Percentiles rank a stretch among this genome's conserved stretches.
These are phyloP conservation scores for Auriculariales sp. DNA, from an alignment of 768 basidiomycete genomes.

Conservation along the genomic window DNA sequence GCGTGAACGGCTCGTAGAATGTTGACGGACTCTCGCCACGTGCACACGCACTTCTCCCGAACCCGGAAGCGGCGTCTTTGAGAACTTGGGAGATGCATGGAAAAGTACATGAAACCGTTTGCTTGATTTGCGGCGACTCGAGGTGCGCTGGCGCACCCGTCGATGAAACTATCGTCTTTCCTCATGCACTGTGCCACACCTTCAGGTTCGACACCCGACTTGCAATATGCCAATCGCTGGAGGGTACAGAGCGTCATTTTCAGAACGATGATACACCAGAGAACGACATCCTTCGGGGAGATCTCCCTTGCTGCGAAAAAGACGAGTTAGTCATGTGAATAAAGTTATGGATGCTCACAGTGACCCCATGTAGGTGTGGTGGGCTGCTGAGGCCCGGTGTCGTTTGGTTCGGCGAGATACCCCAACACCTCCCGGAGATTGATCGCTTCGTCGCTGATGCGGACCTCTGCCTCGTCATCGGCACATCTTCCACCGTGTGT, in stretches of 20 bases:
- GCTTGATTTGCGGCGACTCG: background rate
- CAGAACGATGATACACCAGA: background rate
- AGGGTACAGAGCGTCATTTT: background rate
- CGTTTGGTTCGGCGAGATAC: constrained; percentile 12
- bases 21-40: constrained; percentile 5
- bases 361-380: too few relatives aligned
- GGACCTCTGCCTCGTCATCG: constrained; percentile 11
- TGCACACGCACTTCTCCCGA: background rate
- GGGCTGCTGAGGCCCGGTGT: constrained; percentile 8
- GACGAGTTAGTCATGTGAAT: too few relatives aligned
- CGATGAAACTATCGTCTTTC: too few relatives aligned
- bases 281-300: background rate
- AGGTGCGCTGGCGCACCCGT: too few relatives aligned
- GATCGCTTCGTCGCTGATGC: constrained; percentile 1
- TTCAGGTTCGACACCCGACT: background rate
- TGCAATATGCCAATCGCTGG: background rate
- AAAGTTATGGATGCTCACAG: too few relatives aligned
- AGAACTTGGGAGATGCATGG: background rate
- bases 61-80: background rate
- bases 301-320: background rate
- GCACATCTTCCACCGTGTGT: constrained; percentile 9
- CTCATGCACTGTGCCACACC: too few relatives aligned
- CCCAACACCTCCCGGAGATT: constrained; percentile 7
- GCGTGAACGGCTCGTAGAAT: background rate
- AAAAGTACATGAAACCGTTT: background rate